Conservation (phyloP, 2,329 filamentous ascomycete species). For the Blastomyces silverae region DNA sequence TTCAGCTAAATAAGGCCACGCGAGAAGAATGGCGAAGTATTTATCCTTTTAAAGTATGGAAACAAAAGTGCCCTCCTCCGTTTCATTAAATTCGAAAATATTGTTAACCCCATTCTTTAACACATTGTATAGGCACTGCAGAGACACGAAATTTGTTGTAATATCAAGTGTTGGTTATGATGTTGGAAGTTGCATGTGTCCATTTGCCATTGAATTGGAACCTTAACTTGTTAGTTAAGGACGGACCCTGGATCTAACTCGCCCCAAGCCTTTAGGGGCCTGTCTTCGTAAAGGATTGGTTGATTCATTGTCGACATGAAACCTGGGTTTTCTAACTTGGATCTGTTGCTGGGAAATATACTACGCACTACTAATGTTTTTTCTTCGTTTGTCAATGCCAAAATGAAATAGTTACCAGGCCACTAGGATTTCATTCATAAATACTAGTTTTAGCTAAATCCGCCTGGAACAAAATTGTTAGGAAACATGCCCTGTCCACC, state of each 20-base stretch:
- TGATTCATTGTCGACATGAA: neutral
- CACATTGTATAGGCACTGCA: neutral
- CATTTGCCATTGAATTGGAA: neutral
- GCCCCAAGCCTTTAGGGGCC: no score
- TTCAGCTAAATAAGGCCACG: neutral
- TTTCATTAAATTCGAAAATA: neutral
- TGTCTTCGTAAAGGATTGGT: neutral
- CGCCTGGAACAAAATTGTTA: neutral
- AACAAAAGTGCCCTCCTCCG: neutral
- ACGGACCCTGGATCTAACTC: no score
- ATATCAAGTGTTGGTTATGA: neutral
- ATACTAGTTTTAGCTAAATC: neutral
- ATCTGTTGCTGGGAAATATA: neutral
- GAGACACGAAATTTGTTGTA: neutral
- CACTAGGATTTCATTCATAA: neutral
- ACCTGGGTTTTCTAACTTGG: neutral
- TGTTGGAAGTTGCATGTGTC: neutral
- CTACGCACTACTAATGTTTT: neutral
- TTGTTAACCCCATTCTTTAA: neutral
- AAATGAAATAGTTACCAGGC: neutral
- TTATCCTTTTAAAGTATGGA: neutral
- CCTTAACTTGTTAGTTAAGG: no score
- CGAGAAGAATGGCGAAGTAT: neutral
- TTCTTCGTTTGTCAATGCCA: neutral
- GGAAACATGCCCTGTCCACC: neutral